Percentiles rank a stretch among this genome's conserved stretches.
Evolutionary conservation across 1,139 yeast species (phyloP).

Genomic region (Yamadazyma siamensis): DNA sequence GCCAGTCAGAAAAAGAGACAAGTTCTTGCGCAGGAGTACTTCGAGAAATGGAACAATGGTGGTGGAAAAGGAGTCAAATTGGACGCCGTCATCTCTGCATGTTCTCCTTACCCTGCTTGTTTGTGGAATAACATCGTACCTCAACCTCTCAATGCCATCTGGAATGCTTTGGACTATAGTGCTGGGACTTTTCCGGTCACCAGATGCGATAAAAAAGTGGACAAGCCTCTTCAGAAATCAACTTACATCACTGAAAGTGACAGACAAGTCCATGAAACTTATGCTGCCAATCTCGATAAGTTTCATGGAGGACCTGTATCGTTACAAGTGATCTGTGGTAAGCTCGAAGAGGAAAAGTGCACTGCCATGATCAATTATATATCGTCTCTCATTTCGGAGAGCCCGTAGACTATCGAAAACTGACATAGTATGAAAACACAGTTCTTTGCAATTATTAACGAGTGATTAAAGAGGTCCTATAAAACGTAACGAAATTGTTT

Average conservation of each 20-base stretch:
- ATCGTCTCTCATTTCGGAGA: constrained; percentile 1
- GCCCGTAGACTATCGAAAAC: too few relatives aligned
- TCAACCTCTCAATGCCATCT: constrained; percentile 12
- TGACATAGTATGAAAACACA: too few relatives aligned
- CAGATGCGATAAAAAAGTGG: constrained; percentile 10
- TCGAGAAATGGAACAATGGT: constrained; percentile 8
- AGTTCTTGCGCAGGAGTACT: constrained; percentile 10
- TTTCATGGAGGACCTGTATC: constrained; percentile 14
- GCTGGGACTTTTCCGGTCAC: constrained; percentile 14
- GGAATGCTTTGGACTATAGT: constrained; percentile 14
- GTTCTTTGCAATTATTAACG: too few relatives aligned
- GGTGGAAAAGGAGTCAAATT: constrained; percentile 6
- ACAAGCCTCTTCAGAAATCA: constrained; percentile 6
- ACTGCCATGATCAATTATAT: constrained; percentile 7
- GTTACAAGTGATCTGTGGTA: constrained; percentile 11
- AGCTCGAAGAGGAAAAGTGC: constrained; percentile 13
- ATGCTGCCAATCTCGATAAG: constrained; percentile 6
- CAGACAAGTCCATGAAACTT: constrained; percentile 8
- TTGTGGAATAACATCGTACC: constrained; percentile 11
- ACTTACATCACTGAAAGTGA: constrained; percentile 10
- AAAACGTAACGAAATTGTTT: constrained; percentile 25
- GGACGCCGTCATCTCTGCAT: constrained; percentile 11
- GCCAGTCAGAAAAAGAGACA: constrained; percentile 9
- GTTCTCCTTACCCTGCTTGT: constrained; percentile 13
- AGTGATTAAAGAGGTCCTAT: too few relatives aligned